Base-by-base conservation (phyloP, 2,329 filamentous ascomycete genomes). In the Leptographium radiaticola region DNA sequence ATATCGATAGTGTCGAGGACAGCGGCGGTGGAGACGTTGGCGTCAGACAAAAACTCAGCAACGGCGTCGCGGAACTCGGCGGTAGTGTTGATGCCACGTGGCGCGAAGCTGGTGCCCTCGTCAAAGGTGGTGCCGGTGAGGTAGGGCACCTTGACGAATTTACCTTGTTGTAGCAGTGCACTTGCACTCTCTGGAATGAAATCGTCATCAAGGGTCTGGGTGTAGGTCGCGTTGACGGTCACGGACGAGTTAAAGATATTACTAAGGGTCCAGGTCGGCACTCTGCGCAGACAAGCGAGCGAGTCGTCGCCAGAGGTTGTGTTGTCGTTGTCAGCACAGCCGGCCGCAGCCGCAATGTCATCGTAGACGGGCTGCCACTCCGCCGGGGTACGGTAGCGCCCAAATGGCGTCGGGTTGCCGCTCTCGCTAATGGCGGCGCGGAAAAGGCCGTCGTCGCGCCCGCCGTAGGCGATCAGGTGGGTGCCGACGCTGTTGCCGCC, bases 71-170 rank as follows among this genome's bases (percentile, higher is more conserved):
- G 11, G 10, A 49, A 40, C 48, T 49, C 18, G 62, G 87, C 83
- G 59, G 86, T 83, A 1, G 75, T 76, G 63, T 84, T 86, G 34
- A 75, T 75, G 8, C 83, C 82, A 39, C 74, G 68, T 8, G 87
- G 70, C 1, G 70, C 74, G 60, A 84, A 84, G 1, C 70, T 67
- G 1, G 75, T 75, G 38, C 68, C 84, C 63, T 87, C 84, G 59
- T 87, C 84, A 1, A 75, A 76, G 63, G 84, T 86, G 39, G 75
- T 75, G 8, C 84, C 83, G 38, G 75, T 68, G 9, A 87, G 70
- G 1, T 75, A 75, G 42, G 68, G 84, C 0, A 86, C 79, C 52
- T 79, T 73, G 54, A 84, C 76, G 58, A 86, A 85, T n/a, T 74
- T 72, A 47, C 81, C 81, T 6, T 72, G 64, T 2, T 68, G 66